Conservation (phyloP, 352 stramenopile species). For the Globisporangium paddicum region DNA sequence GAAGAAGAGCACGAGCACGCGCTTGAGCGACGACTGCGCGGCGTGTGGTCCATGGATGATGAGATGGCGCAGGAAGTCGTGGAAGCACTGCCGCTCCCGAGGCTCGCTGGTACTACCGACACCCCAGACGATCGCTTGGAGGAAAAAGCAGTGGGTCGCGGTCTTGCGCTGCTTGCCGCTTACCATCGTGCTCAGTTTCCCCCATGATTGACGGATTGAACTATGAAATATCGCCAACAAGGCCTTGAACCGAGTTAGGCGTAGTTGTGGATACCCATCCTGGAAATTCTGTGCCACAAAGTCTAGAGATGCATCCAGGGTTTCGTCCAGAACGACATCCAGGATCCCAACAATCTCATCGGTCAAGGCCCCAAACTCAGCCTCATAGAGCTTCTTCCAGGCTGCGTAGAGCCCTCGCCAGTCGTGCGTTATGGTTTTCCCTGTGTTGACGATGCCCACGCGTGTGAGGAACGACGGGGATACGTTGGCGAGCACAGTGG, state of each 20-base stretch:
- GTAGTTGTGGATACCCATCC: constrained; percentile 9
- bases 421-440: background rate
- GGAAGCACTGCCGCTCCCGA: constrained; percentile 52
- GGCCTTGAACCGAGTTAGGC: constrained; percentile 14
- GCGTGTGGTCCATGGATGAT: constrained; percentile 45
- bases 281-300: constrained; percentile 48
- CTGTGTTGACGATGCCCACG: constrained; percentile 37
- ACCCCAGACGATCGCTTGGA: constrained; percentile 73
- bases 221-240: constrained; percentile 52
- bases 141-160: constrained; percentile 54
- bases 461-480: constrained; percentile 52
- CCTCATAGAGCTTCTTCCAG: constrained; percentile 36
- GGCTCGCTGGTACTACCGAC: constrained; percentile 43
- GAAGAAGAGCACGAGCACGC: constrained; percentile 46
- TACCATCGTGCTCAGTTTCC: constrained; percentile 46
- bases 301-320: constrained; percentile 28
- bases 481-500: constrained; percentile 32
- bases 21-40: constrained; percentile 50
- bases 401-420: constrained; percentile 29
- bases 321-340: constrained; percentile 33
- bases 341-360: constrained; percentile 46
- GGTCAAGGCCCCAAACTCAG: constrained; percentile 23
- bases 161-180: constrained; percentile 61
- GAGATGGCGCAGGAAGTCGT: constrained; percentile 54
- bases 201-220: constrained; percentile 41